These are phyloP conservation scores for Mallotus japonicus DNA, from an alignment of 441 rosid genomes.

Conservation along the genomic window DNA sequence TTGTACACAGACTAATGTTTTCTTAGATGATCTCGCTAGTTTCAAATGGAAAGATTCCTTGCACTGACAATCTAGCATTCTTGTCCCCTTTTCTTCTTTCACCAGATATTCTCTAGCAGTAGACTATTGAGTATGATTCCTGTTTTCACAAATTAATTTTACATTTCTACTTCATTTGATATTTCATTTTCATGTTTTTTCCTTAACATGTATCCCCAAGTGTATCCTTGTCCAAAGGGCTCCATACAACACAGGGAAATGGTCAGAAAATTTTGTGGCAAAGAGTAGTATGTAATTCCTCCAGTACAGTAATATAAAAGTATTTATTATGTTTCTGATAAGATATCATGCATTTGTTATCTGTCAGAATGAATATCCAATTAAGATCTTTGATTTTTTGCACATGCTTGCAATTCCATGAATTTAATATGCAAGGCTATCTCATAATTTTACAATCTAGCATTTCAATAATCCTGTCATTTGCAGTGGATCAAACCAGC, in stretches of 20 bases:
- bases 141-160: neutral
- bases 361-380: neutral
- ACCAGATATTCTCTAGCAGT: no score
- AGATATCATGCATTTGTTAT: neutral
- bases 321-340: neutral
- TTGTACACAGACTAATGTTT: no score
- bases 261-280: slow-evolving; percentile 69
- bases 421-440: no score
- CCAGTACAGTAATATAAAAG: neutral
- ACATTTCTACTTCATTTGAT: neutral
- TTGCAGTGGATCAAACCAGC: no score
- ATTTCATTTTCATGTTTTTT: slow-evolving; percentile 17
- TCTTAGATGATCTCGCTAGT: no score
- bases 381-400: neutral
- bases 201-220: slow-evolving; percentile 38
- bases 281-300: slow-evolving; percentile 58
- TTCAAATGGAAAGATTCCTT: no score
- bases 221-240: slow-evolving; percentile 90
- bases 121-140: neutral
- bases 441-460: no score
- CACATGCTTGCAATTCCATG: no score
- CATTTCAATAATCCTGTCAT: no score
- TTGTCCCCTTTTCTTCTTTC: no score
- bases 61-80: no score
- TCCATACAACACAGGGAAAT: slow-evolving; percentile 73